Evolutionary conservation across 805 yeast genomes (phyloP).

Genomic region (Candida yuanshanica): DNA sequence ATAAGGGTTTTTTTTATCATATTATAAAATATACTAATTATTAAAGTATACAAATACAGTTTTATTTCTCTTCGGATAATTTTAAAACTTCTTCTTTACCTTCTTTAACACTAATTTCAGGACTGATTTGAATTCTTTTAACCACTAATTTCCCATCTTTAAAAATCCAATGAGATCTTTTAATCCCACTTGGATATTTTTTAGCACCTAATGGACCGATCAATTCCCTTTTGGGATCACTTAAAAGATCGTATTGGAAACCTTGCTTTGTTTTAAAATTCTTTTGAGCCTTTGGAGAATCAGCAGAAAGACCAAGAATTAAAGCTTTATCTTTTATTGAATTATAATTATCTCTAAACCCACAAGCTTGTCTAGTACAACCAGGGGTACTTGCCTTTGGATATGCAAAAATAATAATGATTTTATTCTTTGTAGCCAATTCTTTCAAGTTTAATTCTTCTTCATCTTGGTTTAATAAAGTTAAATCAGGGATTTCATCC

Average conservation of each 20-base stretch:
- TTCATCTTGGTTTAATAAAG: constrained; percentile 65
- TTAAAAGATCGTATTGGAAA: constrained; percentile 66
- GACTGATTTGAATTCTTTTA: constrained; percentile 37
- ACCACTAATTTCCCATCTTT: constrained; percentile 60
- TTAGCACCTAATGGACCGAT: constrained; percentile 78
- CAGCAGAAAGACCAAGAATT: constrained; percentile 81
- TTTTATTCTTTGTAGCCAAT: constrained; percentile 33
- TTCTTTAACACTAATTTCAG: constrained; percentile 52
- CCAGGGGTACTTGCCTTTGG: constrained; percentile 96
- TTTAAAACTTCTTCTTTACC: constrained; percentile 53
- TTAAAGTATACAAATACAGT: too few relatives aligned
- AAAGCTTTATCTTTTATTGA: constrained; percentile 48
- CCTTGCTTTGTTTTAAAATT: constrained; percentile 67
- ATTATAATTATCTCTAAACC: constrained; percentile 65
- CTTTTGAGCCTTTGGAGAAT: constrained; percentile 71
- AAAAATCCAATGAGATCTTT: constrained; percentile 91
- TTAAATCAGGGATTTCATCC: constrained; percentile 60
- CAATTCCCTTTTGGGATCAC: constrained; percentile 68
- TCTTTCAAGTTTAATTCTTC: constrained; percentile 46
- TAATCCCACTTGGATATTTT: constrained; percentile 68
- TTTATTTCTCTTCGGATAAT: constrained; percentile 18
- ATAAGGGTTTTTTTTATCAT: too few relatives aligned
- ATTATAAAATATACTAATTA: too few relatives aligned
- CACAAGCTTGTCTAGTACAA: constrained; percentile 91
- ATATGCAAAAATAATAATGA: constrained; percentile 64